phyloP scores from a whole-genome alignment of 2,329 filamentous ascomycete species.

The Penicillium sp. region DNA sequence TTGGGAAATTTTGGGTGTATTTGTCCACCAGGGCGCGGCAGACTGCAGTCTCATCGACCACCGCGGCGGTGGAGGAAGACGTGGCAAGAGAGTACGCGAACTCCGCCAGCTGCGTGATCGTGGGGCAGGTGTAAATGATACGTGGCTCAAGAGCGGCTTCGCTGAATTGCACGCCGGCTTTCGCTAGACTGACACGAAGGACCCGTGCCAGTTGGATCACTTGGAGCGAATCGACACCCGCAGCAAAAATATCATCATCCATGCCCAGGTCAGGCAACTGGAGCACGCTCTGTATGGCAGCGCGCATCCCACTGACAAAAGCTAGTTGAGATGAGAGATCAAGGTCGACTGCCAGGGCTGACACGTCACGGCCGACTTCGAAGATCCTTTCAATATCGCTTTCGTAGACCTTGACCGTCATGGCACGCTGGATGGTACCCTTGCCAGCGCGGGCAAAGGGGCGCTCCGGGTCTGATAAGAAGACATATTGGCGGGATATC shows the following conservation, averaged over 20 bases:
- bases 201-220: not conserved
- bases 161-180: not conserved
- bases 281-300: not conserved
- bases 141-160: not conserved
- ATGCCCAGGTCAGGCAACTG: not conserved
- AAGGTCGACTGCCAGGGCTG: not conserved
- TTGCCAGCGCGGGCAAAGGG: slow-evolving; percentile 8
- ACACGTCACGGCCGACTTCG: not conserved
- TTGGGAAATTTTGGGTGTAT: not conserved
- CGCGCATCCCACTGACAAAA: too few relatives aligned
- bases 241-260: not conserved
- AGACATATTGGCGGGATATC: slow-evolving; percentile 2
- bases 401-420: slow-evolving; percentile 2
- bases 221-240: not conserved
- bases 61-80: not conserved
- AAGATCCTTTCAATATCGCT: not conserved
- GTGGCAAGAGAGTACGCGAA: not conserved
- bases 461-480: slow-evolving; percentile 3
- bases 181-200: not conserved
- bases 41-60: not conserved
- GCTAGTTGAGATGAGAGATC: not conserved
- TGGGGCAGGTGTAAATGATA: not conserved
- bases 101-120: not conserved
- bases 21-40: not conserved
- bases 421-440: slow-evolving; percentile 5